phyloP scores from a whole-genome alignment of 768 basidiomycete genomes.

The Tephrocybe sp. region DNA sequence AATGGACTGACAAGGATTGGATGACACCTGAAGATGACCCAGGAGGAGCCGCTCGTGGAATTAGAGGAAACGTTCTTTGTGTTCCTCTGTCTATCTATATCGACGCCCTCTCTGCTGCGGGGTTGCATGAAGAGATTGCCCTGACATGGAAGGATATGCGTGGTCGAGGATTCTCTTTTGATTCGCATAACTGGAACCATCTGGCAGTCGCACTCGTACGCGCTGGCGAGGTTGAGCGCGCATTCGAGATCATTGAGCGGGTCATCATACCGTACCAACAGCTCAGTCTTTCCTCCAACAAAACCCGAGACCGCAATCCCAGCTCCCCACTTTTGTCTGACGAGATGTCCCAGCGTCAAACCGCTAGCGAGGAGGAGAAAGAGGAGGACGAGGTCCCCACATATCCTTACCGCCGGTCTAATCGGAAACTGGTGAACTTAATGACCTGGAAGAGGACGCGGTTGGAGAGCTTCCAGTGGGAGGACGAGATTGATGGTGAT shows the following conservation, averaged over 20 bases:
- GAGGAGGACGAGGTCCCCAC: conserved; percentile 18
- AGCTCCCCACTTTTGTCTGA: conserved; percentile 40
- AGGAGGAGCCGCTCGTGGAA: conserved; percentile 13
- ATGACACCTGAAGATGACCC: conserved; percentile 24
- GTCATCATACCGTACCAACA: conserved; percentile 64
- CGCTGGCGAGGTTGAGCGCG: conserved; percentile 78
- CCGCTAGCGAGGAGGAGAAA: background rate
- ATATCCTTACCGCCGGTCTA: conserved; percentile 27
- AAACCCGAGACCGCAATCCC: conserved; percentile 28
- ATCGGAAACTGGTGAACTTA: conserved; percentile 22
- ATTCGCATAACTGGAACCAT: conserved; percentile 92
- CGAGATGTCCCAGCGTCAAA: conserved; percentile 5
- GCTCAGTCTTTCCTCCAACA: conserved; percentile 21
- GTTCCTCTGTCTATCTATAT: conserved; percentile 81
- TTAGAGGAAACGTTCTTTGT: conserved; percentile 58
- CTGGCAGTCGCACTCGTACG: conserved; percentile 72
- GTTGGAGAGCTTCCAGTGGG: conserved; percentile 11
- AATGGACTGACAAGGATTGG: conserved; percentile 30
- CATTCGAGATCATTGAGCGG: conserved; percentile 78
- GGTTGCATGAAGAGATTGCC: conserved; percentile 59
- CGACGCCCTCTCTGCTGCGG: conserved; percentile 64
- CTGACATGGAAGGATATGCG: conserved; percentile 65
- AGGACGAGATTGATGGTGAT: conserved; percentile 18
- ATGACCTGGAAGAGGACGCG: conserved; percentile 12
- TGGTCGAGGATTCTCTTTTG: conserved; percentile 67